Evolutionary conservation across 495 filamentous ascomycete species (phyloP).

Genomic region (Aspergillus heteromorphus): DNA sequence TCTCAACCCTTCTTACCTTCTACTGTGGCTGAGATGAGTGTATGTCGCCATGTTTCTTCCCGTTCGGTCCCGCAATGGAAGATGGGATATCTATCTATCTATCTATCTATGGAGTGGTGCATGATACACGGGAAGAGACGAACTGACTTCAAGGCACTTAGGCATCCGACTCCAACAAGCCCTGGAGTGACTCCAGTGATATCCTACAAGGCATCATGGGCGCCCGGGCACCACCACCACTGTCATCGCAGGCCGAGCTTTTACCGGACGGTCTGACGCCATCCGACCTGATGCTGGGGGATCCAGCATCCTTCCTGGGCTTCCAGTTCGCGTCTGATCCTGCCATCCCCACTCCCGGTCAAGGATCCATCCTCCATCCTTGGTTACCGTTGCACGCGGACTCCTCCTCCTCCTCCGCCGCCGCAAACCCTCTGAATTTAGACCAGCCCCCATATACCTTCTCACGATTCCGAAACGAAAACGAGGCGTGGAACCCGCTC

Average conservation of each 20-base stretch:
- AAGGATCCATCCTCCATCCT: constrained; percentile 17
- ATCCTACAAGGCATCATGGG: constrained; percentile 36
- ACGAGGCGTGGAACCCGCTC: constrained; percentile 38
- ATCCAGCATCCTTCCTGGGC: constrained; percentile 28
- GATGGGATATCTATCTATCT: neutral
- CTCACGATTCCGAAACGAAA: constrained; percentile 21
- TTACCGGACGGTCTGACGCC: constrained; percentile 11
- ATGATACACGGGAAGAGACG: neutral
- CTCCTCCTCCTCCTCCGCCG: constrained; percentile 18
- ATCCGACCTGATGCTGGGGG: constrained; percentile 20
- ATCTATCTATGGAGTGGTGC: neutral
- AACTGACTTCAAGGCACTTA: constrained; percentile 1
- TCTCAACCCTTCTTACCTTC: neutral
- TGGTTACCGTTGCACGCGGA: constrained; percentile 11
- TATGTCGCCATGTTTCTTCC: constrained; percentile 6
- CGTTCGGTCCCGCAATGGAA: neutral
- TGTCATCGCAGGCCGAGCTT: constrained; percentile 11
- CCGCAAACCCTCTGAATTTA: constrained; percentile 14
- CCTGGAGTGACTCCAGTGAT: constrained; percentile 29
- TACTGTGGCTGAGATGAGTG: constrained; percentile 2
- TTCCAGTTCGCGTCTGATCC: constrained; percentile 24
- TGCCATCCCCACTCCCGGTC: constrained; percentile 15
- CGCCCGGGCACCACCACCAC: constrained; percentile 13
- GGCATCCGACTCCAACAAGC: constrained; percentile 6
- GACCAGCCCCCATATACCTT: constrained; percentile 23